A percentile compares a stretch with the other conserved stretches of the same genome.
Evolutionary conservation across 441 rosid genomes (phyloP).

Genomic region (Theobroma grandiflorum): DNA sequence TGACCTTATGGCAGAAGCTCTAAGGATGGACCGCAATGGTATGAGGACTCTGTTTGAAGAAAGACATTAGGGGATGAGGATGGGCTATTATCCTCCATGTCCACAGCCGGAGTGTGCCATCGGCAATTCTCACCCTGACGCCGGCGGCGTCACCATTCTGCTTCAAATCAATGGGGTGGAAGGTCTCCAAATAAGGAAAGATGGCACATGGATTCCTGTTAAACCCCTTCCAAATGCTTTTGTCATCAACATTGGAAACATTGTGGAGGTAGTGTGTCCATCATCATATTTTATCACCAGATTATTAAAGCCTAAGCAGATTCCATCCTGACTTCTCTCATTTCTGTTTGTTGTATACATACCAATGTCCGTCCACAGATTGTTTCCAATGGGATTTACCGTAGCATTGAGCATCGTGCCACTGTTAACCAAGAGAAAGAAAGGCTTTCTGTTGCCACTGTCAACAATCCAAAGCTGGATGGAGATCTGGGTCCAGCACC

Average conservation of each 20-base stretch:
- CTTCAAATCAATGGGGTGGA: constrained; percentile 34
- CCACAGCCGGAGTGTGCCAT: constrained; percentile 30
- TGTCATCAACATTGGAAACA: constrained; percentile 39
- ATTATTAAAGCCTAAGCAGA: background rate
- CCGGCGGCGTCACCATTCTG: constrained; percentile 33
- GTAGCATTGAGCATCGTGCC: constrained; percentile 36
- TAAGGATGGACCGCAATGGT: constrained; percentile 14
- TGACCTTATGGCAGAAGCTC: constrained; percentile 22
- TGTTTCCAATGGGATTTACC: constrained; percentile 31
- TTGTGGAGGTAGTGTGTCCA: constrained; percentile 28
- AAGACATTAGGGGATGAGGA: constrained; percentile 27
- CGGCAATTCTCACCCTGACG: constrained; percentile 30
- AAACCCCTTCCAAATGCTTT: constrained; percentile 40
- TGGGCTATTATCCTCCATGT: constrained; percentile 44
- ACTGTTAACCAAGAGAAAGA: constrained; percentile 29
- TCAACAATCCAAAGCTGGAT: constrained; percentile 24
- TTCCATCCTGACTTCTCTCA: background rate
- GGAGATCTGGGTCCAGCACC: constrained; percentile 37
- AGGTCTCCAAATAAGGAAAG: constrained; percentile 39
- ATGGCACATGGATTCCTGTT: constrained; percentile 41
- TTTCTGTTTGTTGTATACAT: background rate
- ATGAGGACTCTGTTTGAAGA: constrained; percentile 26
- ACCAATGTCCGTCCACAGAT: background rate
- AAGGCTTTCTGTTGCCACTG: constrained; percentile 32
- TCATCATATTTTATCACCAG: background rate